These are phyloP conservation scores for Tuber aestivum DNA, from an alignment of 495 filamentous ascomycete genomes.

Conservation along the genomic window DNA sequence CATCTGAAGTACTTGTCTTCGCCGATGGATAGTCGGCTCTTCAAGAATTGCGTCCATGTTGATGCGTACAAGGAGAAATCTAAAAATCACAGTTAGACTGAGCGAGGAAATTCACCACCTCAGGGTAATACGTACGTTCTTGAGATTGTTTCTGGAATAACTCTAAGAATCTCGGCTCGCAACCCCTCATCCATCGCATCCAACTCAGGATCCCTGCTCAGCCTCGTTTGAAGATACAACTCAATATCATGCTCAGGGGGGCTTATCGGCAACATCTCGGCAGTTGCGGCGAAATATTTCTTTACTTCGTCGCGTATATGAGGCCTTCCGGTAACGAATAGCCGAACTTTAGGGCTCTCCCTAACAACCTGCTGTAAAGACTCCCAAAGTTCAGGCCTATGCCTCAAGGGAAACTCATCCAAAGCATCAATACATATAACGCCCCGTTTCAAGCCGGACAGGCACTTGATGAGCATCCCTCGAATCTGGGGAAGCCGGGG, in stretches of 20 bases:
- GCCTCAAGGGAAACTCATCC: background rate
- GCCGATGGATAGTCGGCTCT: background rate
- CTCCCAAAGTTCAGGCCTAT: background rate
- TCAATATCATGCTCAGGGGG: background rate
- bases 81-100: background rate
- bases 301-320: background rate
- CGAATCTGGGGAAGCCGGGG: background rate
- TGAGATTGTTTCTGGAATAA: no score
- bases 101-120: background rate
- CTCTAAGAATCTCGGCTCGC: no score
- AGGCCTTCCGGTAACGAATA: background rate
- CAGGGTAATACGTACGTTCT: background rate
- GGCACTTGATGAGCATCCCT: background rate
- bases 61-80: background rate
- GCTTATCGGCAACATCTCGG: background rate
- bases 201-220: background rate
- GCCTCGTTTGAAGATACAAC: background rate
- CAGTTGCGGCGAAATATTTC: background rate
- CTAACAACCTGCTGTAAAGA: background rate
- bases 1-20: background rate
- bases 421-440: background rate
- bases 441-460: background rate
- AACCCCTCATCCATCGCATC: no score
- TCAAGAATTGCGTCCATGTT: background rate
- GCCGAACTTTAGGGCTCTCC: background rate